Base-by-base conservation (phyloP, 768 basidiomycete genomes). In the Lactifluus rugatus region DNA sequence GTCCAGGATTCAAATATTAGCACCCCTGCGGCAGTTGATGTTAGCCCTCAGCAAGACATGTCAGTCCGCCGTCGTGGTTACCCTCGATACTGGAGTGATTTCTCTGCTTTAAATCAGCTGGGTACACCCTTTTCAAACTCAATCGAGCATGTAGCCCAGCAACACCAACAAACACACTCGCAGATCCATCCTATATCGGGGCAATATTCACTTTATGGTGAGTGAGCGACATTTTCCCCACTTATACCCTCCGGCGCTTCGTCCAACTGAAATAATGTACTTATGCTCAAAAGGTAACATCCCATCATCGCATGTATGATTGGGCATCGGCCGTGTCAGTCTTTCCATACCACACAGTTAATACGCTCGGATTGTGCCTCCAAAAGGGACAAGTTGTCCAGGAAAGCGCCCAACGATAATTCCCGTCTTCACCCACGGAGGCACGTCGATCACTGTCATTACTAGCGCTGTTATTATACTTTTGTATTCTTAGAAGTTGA, bases 31-130 rank as follows among this genome's bases (percentile, higher is more conserved):
- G 53, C n/a, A 23, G 50, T 51, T 21, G 48, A 36, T 36, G 19
- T 31, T 34, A 42, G 50, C 25, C 21, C 61, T 45, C 52, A 54
- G 19, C 61, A 51, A 41, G 54, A 52, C 14, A 32, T 37, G 44
- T 37, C 48, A 4, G 26, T 46, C 17, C 37, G 54, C 16, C 61
- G 66, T 50, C 49, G 64, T 56, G 67, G 70, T 25, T 70, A 67
- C 62, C 67, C 71, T 47, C 71, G 69, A 63, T 73, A 66, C 56
- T 74, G 72, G 72, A 70, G 63, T 62, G 72, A 74, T 61, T 70
- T 70, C 45, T 65, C 70, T 21, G 60, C 69, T 41, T 52, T 73
- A 51, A 66, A 62, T 36, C 70, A 71, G 64, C 66, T 72, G 58
- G 68, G 69, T 48, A 56, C 70, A 62, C 63, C 69, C 49, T 72